Conservation (phyloP, 2,329 filamentous ascomycete genomes). For the Aspergillus clavatus region DNA sequence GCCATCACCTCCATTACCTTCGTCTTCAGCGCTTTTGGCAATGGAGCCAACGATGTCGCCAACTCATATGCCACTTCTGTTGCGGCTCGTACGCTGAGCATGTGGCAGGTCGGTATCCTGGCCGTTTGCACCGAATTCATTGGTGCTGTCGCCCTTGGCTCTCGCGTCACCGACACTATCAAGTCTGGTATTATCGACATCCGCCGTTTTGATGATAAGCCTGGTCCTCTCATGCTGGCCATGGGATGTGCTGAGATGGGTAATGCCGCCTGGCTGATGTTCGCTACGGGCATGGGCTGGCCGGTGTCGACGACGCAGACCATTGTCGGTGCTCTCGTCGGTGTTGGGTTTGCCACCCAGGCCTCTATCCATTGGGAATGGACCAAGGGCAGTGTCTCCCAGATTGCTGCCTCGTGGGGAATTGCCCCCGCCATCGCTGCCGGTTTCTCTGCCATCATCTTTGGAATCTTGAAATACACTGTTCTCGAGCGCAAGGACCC, state of each 20-base stretch:
- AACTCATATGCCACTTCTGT: conserved; percentile 53
- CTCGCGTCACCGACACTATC: conserved; percentile 42
- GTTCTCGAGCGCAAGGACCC: conserved; percentile 49
- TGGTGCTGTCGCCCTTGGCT: conserved; percentile 50
- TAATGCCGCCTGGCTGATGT: conserved; percentile 35
- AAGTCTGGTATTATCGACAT: conserved; percentile 43
- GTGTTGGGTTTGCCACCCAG: conserved; percentile 23
- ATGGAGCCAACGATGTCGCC: conserved; percentile 45
- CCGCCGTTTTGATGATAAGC: conserved; percentile 31
- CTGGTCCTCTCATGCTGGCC: conserved; percentile 36
- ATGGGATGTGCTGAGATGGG: conserved; percentile 36
- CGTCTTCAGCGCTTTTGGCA: conserved; percentile 25
- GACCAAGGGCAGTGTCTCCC: conserved; percentile 43
- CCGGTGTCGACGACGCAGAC: conserved; percentile 43
- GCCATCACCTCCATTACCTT: conserved; percentile 27
- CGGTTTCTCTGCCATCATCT: conserved; percentile 47
- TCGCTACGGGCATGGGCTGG: conserved; percentile 33
- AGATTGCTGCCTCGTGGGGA: conserved; percentile 46
- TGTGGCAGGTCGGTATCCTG: conserved; percentile 49
- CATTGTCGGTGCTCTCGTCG: conserved; percentile 34
- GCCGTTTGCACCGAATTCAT: conserved; percentile 49
- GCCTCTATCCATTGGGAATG: conserved; percentile 30
- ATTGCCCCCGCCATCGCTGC: conserved; percentile 48
- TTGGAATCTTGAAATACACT: conserved; percentile 46
- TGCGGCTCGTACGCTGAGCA: conserved; percentile 49